phyloP scores from a whole-genome alignment of 202 grass and related monocot species.

The Bolboschoenoplectus hybrid region DNA sequence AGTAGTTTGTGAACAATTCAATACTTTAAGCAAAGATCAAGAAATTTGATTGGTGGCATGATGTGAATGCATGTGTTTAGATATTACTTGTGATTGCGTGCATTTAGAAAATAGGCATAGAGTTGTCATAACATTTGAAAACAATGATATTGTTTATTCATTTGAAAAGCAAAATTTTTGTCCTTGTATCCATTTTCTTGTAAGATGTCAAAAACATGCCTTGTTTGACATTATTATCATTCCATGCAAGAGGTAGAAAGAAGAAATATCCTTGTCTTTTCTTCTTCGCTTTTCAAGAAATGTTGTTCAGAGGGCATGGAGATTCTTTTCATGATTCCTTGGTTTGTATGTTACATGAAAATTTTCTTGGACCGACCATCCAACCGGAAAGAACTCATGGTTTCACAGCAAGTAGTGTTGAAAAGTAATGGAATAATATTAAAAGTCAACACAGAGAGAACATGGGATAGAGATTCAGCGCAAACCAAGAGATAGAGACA shows the following conservation, averaged over 20 bases:
- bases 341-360: neutral
- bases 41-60: neutral
- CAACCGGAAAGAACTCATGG: neutral
- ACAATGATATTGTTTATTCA: neutral
- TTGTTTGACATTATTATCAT: conserved; percentile 1
- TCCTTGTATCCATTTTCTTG: neutral
- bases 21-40: neutral
- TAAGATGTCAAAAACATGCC: neutral
- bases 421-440: neutral
- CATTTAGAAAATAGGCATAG: neutral
- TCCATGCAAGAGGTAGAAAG: neutral
- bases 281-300: neutral
- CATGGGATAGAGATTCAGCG: neutral
- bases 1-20: neutral
- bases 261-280: neutral
- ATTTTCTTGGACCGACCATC: neutral
- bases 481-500: conserved; percentile 60
- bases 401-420: neutral
- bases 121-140: neutral
- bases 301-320: neutral
- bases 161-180: neutral
- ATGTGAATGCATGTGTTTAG: neutral
- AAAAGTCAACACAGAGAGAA: conserved; percentile 6
- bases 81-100: neutral
- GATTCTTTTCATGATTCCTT: neutral